A percentile compares a stretch with the other conserved stretches of the same genome.
These are phyloP conservation scores for Monocercomonoides exilis DNA, from an alignment of 78 protist species.

Conservation along the genomic window DNA sequence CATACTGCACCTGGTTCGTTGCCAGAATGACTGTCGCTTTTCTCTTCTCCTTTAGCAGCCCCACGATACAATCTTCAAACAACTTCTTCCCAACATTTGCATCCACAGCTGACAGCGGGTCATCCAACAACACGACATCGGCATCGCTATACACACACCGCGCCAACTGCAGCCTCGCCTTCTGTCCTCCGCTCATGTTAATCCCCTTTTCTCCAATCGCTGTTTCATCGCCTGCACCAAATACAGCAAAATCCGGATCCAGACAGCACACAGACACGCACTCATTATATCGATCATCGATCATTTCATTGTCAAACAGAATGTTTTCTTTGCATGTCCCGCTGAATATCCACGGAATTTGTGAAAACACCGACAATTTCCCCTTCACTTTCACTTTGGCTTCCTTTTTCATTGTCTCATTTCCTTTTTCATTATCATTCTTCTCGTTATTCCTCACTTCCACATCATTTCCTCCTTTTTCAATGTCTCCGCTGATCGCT, in stretches of 20 bases:
- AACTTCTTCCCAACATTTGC: conserved; percentile 57
- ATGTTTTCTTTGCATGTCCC: conserved; percentile 81
- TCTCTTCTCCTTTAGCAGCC: no score
- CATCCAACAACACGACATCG: no score
- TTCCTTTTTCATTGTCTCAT: no score
- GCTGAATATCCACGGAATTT: conserved; percentile 83
- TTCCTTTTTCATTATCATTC: no score
- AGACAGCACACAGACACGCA: conserved; percentile 48
- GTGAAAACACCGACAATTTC: conserved; percentile 62
- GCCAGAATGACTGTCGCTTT: conserved; percentile 37
- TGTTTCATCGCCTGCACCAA: conserved; percentile 45
- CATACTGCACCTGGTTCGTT: no score
- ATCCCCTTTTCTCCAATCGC: conserved; percentile 94
- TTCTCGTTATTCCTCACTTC: no score
- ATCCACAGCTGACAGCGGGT: conserved; percentile 79
- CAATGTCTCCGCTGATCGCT: conserved; percentile 44
- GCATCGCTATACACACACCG: conserved; percentile 58
- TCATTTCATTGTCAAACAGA: conserved; percentile 62
- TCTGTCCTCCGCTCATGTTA: conserved; percentile 92
- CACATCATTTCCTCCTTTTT: conserved; percentile 57
- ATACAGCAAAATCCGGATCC: conserved; percentile 46
- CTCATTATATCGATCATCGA: conserved; percentile 2
- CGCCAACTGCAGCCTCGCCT: conserved; percentile 82
- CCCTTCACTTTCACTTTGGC: conserved; percentile 55
- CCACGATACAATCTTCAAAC: conserved; percentile 28